Evolutionary conservation across 2,329 filamentous ascomycete species (phyloP).

Genomic region (Diaporthe citriasiana): DNA sequence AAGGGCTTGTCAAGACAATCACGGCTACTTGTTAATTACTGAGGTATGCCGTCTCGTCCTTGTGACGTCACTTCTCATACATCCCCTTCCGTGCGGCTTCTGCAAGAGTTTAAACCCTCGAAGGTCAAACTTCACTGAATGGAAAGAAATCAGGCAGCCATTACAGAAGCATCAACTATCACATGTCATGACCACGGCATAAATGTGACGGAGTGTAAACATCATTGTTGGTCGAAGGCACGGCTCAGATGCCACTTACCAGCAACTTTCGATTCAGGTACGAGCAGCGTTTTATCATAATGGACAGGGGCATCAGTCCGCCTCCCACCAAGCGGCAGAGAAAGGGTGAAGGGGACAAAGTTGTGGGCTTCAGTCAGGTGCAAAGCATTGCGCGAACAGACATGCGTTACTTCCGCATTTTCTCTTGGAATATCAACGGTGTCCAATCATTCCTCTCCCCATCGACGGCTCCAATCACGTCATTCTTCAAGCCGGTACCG

Average conservation of each 20-base stretch:
- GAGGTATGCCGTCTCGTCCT: neutral
- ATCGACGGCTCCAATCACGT: conserved; percentile 44
- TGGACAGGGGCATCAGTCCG: conserved; percentile 36
- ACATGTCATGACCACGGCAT: neutral
- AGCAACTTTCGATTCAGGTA: fast-evolving
- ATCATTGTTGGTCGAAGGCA: neutral
- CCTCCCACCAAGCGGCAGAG: conserved; percentile 36
- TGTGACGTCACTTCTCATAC: conserved; percentile 11
- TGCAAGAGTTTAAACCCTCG: neutral
- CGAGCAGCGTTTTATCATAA: neutral
- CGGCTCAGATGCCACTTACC: neutral
- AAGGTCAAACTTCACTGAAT: neutral
- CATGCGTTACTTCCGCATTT: conserved; percentile 43
- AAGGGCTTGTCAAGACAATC: neutral
- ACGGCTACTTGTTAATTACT: neutral
- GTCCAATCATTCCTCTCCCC: conserved; percentile 45
- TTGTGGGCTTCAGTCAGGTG: neutral
- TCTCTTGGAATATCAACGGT: conserved; percentile 49
- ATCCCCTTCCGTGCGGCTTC: neutral
- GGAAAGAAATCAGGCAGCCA: too few species aligned
- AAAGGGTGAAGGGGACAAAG: neutral
- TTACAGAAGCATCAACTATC: neutral
- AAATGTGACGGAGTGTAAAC: neutral
- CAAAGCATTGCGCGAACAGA: neutral
- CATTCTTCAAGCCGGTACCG: conserved; percentile 45